These are phyloP conservation scores for Kickxella alabastrina DNA, from an alignment of 192 early-diverging fungal genomes.

Conservation along the genomic window DNA sequence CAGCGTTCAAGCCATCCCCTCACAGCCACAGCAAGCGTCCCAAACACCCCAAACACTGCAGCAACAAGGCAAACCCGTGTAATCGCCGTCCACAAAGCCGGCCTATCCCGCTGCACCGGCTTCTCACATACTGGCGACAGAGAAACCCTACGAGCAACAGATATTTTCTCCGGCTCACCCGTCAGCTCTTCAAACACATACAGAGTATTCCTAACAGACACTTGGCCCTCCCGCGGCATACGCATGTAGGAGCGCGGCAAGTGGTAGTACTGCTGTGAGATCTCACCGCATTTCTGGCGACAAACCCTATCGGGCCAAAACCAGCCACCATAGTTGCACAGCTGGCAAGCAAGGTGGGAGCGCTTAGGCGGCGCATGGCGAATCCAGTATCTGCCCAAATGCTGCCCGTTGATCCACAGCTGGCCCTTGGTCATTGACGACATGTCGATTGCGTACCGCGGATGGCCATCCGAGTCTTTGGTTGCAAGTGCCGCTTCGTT, in stretches of 20 bases:
- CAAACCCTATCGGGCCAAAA: conserved; percentile 35
- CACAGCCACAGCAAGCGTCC: too few relatives aligned
- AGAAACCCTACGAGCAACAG: conserved; percentile 20
- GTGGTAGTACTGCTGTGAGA: conserved; percentile 48
- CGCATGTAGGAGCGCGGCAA: conserved; percentile 32
- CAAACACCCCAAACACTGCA: neutral
- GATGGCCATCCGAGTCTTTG: neutral
- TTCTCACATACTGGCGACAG: neutral
- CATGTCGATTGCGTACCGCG: conserved; percentile 30
- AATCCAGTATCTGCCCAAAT: conserved; percentile 49
- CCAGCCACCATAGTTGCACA: conserved; percentile 28
- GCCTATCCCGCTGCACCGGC: neutral
- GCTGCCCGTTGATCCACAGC: conserved; percentile 41
- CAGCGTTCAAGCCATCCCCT: too few relatives aligned
- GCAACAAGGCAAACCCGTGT: neutral
- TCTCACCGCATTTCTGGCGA: conserved; percentile 30
- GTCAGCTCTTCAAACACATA: conserved; percentile 39
- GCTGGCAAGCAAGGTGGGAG: conserved; percentile 19
- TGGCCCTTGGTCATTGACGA: conserved; percentile 49
- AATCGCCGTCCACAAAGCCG: neutral
- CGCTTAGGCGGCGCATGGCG: conserved; percentile 15
- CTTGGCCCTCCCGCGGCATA: neutral
- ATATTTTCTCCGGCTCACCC: conserved; percentile 24
- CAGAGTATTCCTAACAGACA: conserved; percentile 1
- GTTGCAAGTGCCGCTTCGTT: neutral